Conservation (phyloP, 495 filamentous ascomycete species). For the Haplographium delicatum region DNA sequence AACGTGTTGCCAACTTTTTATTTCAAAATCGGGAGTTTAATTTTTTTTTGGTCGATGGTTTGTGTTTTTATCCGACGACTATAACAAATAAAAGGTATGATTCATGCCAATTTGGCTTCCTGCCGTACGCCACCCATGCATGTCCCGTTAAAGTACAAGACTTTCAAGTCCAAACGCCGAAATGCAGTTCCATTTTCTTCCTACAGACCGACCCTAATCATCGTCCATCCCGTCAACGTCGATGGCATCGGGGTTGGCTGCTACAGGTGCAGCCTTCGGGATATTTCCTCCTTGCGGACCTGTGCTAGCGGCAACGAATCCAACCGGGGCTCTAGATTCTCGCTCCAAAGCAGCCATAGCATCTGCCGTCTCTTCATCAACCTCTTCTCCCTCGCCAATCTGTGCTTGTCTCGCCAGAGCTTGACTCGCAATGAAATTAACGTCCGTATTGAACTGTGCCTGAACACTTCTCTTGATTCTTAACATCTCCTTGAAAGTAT, state of each 20-base stretch:
- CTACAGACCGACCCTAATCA: constrained; percentile 17
- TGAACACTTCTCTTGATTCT: constrained; percentile 96
- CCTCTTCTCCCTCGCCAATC: constrained; percentile 36
- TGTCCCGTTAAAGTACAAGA: neutral
- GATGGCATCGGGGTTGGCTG: constrained; percentile 83
- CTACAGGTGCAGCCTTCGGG: constrained; percentile 34
- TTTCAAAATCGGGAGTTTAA: too few relatives aligned
- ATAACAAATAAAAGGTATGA: too few relatives aligned
- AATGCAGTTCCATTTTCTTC: neutral
- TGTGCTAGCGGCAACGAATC: constrained; percentile 84
- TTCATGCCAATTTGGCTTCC: too few relatives aligned
- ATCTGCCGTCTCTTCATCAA: constrained; percentile 51
- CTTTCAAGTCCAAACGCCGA: constrained; percentile 5
- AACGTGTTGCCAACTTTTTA: too few relatives aligned
- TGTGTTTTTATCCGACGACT: too few relatives aligned
- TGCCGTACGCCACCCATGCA: too few relatives aligned
- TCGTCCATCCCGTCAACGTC: constrained; percentile 59
- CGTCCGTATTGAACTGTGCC: constrained; percentile 96
- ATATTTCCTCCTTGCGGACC: constrained; percentile 72
- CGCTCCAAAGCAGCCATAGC: constrained; percentile 90
- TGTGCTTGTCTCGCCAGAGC: constrained; percentile 78
- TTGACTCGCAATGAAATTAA: constrained; percentile 97
- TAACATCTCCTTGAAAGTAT: constrained; percentile 99
- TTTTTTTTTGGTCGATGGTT: too few relatives aligned
- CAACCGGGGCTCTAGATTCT: constrained; percentile 79